Percentiles rank a stretch among this genome's conserved stretches.
Conservation (phyloP, 2,329 filamentous ascomycete species). For the Fusarium chaquense region DNA sequence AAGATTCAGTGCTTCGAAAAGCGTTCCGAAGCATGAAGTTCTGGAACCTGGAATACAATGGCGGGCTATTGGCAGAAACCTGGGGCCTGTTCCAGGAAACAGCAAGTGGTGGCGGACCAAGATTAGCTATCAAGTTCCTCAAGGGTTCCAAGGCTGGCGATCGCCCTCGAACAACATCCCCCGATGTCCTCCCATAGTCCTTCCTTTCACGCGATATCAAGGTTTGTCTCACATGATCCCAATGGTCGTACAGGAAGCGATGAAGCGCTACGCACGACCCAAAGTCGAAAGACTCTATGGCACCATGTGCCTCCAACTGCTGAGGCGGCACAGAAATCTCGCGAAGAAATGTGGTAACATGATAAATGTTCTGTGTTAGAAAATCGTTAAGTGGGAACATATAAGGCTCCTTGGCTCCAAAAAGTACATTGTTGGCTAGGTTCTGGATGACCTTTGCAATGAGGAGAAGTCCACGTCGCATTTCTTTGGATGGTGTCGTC, state of each 20-base stretch:
- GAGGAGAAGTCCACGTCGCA: slow-evolving; percentile 74
- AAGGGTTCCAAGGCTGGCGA: slow-evolving; percentile 71
- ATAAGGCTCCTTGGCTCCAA: slow-evolving; percentile 78
- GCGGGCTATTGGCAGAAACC: slow-evolving; percentile 72
- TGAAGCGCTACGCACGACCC: slow-evolving; percentile 78
- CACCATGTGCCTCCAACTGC: slow-evolving; percentile 55
- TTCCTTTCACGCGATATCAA: slow-evolving; percentile 70
- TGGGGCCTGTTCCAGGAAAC: slow-evolving; percentile 77
- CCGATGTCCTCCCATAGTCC: slow-evolving; percentile 67
- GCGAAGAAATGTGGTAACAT: slow-evolving; percentile 73
- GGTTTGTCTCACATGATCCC: slow-evolving; percentile 76
- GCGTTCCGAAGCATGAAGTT: slow-evolving; percentile 80
- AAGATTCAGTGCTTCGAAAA: slow-evolving; percentile 73
- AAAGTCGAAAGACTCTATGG: slow-evolving; percentile 72
- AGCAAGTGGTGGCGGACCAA: slow-evolving; percentile 75
- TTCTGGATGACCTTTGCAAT: slow-evolving; percentile 80
- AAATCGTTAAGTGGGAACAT: slow-evolving; percentile 80
- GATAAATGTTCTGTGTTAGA: slow-evolving; percentile 74
- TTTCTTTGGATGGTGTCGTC: slow-evolving; percentile 72
- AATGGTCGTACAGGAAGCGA: slow-evolving; percentile 77
- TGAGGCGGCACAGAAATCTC: slow-evolving; percentile 72
- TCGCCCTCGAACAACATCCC: slow-evolving; percentile 63
- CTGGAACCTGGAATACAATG: slow-evolving; percentile 75
- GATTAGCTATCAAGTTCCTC: slow-evolving; percentile 71
- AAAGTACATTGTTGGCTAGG: slow-evolving; percentile 77